Base-by-base conservation (phyloP, 192 early-diverging fungal species). In the Coemansia sp. region DNA sequence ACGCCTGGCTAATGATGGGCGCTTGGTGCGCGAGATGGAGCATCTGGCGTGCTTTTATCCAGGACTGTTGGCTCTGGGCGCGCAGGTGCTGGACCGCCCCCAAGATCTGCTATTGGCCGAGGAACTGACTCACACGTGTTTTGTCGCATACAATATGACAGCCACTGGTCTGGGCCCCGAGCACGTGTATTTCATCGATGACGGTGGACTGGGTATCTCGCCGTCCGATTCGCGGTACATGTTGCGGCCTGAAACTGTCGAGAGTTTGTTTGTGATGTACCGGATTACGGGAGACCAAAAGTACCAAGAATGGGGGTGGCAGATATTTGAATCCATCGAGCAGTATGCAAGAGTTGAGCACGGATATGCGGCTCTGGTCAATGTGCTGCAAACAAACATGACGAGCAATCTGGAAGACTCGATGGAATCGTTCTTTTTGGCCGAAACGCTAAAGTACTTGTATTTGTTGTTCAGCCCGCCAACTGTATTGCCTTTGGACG, bases 371-470 rank as follows among this genome's bases (percentile, higher is more conserved):
- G 78, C 74, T 18, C 65, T 86, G 61, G 12, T 7, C 2, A 52
- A 78, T 26, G 75, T 82, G 1, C 11, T 52, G 6, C 43, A 63
- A 4, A 61, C 54, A 0, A 19, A 18, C 3, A 4, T 38, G 0
- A 11, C 7, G 0, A n/a, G 12, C 1, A 67, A 68, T 38, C 48
- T 23, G 11, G 23, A 49, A 0, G 83, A 81, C n/a, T 55, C 60
- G n/a, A 85, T 84, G 81, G 84, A 85, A 54, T 88, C 89, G 39
- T 98, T 94, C 76, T 95, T 98, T 67, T 71, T 96, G 60, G 94
- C 95, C 0, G 96, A 98, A 71, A 96, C 95, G 0, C 85, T 98
- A 61, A 98, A 98, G 78, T 98, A 98, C 71, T 81, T 94, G 23
- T 98, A 93, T 71, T 62, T 98, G 66, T 82, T 97, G 52, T 97